These are phyloP conservation scores for Abortiporus biennis DNA, from an alignment of 1,284 basidiomycete genomes.

Conservation along the genomic window DNA sequence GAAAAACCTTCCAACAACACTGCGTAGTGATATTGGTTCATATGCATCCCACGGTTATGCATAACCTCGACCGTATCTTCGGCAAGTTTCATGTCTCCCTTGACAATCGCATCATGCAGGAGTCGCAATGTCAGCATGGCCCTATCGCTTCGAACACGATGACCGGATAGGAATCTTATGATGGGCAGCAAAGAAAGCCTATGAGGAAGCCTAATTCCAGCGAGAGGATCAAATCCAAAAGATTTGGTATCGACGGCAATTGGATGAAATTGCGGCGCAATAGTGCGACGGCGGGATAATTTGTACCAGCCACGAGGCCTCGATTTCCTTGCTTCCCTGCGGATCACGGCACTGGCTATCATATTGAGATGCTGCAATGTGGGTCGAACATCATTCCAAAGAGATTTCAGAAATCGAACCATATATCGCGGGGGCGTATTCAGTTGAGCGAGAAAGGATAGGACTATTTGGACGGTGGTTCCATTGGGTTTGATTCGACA, in stretches of 20 bases:
- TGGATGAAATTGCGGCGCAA: too few relatives aligned
- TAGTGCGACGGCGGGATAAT: too few relatives aligned
- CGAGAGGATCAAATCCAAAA: slow-evolving; percentile 41
- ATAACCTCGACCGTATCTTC: slow-evolving; percentile 48
- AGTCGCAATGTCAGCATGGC: slow-evolving; percentile 56
- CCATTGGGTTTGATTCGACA: slow-evolving; percentile 43
- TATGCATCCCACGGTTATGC: slow-evolving; percentile 56
- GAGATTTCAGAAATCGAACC: slow-evolving; percentile 36
- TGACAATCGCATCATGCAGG: slow-evolving; percentile 48
- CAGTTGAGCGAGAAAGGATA: slow-evolving; percentile 39
- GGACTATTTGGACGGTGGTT: slow-evolving; percentile 46
- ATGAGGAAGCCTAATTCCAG: slow-evolving; percentile 34
- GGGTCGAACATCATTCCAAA: slow-evolving; percentile 33
- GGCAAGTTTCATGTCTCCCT: slow-evolving; percentile 44
- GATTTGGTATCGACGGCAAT: too few relatives aligned
- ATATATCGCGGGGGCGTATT: slow-evolving; percentile 41
- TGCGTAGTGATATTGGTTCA: slow-evolving; percentile 61
- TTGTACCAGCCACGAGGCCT: too few relatives aligned
- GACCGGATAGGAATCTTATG: slow-evolving; percentile 37
- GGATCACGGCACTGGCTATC: slow-evolving; percentile 41
- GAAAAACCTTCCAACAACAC: slow-evolving; percentile 67
- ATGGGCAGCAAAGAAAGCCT: slow-evolving; percentile 34
- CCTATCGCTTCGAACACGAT: slow-evolving; percentile 46
- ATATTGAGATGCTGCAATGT: slow-evolving; percentile 40
- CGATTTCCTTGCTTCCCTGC: too few relatives aligned